Evolutionary conservation across 179 eudicot species (phyloP).

Genomic region (Gypsophila paniculata): DNA sequence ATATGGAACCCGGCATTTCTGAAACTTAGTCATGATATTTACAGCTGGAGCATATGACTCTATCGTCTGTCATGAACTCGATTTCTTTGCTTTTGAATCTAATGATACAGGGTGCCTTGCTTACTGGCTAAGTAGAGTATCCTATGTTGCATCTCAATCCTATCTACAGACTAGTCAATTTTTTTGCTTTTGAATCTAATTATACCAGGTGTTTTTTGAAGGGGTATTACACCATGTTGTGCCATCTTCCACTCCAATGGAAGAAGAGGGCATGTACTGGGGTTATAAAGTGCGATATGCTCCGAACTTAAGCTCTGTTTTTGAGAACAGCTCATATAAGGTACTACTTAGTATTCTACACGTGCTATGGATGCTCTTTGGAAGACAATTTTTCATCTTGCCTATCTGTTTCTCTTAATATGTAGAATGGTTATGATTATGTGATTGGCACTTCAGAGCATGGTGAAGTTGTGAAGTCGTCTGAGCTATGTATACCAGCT

Average conservation of each 20-base stretch:
- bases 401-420: constrained; percentile 14
- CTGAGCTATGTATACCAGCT: constrained; percentile 69
- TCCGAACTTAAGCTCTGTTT: constrained; percentile 71
- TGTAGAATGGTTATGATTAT: constrained; percentile 89
- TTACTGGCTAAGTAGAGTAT: constrained; percentile 12
- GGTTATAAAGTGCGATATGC: constrained; percentile 96
- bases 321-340: constrained; percentile 65
- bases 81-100: too few relatives aligned
- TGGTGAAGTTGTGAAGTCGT: constrained; percentile 68
- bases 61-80: background rate
- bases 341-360: constrained; percentile 28
- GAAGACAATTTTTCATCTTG: constrained; percentile 13
- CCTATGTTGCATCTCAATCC: constrained; percentile 7
- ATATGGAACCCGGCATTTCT: background rate
- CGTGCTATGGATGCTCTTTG: background rate
- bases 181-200: constrained; percentile 20
- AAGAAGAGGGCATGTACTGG: constrained; percentile 80
- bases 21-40: background rate
- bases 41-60: background rate
- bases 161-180: constrained; percentile 15
- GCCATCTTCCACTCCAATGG: constrained; percentile 62
- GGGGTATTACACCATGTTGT: constrained; percentile 56
- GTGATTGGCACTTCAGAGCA: constrained; percentile 96
- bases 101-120: background rate
- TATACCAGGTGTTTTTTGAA: constrained; percentile 26